Conservation (phyloP, 768 basidiomycete species). For the Lactarius evosmus region DNA sequence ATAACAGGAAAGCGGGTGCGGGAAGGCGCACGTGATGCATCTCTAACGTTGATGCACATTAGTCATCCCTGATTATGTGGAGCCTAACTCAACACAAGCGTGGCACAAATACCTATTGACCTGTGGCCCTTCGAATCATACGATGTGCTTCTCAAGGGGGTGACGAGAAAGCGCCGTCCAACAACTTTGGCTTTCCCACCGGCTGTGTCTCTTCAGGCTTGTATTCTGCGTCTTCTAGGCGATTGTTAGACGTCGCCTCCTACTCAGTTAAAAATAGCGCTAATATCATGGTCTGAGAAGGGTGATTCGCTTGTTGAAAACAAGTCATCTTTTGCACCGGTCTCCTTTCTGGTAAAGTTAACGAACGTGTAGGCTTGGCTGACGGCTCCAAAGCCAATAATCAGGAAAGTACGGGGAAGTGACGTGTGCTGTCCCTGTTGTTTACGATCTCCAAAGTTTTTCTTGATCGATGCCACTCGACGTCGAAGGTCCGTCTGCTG, state of each 20-base stretch:
- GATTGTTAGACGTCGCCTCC: conserved; percentile 54
- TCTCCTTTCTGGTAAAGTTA: neutral
- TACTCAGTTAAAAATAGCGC: conserved; percentile 58
- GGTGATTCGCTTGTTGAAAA: conserved; percentile 78
- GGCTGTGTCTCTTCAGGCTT: conserved; percentile 71
- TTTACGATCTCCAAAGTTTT: conserved; percentile 48
- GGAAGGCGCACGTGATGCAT: too few species aligned
- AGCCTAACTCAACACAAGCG: too few species aligned
- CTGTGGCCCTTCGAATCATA: too few species aligned
- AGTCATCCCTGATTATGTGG: too few species aligned
- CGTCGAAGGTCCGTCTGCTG: conserved; percentile 53
- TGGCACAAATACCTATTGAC: too few species aligned
- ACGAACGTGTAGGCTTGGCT: conserved; percentile 48
- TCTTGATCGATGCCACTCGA: conserved; percentile 83
- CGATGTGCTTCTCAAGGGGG: conserved; percentile 4
- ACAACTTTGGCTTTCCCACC: conserved; percentile 34
- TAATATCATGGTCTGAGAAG: conserved; percentile 60
- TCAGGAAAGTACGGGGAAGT: conserved; percentile 47
- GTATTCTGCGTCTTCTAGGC: conserved; percentile 49
- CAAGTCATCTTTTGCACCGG: conserved; percentile 31
- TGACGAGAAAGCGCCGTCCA: conserved; percentile 2
- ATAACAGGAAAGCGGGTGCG: too few species aligned
- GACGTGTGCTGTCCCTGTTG: neutral
- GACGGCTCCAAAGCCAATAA: conserved; percentile 68
- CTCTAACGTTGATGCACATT: too few species aligned